phyloP scores from a whole-genome alignment of 2,329 filamentous ascomycete species.

The Daldinia sp. region DNA sequence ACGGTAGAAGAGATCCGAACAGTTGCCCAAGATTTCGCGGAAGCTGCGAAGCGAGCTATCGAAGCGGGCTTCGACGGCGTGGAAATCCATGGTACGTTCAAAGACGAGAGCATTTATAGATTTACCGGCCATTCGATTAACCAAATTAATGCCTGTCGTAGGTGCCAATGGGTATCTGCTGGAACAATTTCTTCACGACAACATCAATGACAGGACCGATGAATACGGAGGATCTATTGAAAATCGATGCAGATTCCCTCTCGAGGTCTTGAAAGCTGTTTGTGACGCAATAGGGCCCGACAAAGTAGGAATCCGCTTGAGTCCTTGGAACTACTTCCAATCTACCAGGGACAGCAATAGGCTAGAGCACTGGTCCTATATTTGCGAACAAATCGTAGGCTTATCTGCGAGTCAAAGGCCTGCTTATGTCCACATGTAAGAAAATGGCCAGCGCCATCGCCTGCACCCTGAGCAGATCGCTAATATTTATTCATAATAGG shows the following conservation, averaged over 20 bases:
- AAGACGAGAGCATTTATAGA: neutral
- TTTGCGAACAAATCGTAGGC: constrained; percentile 48
- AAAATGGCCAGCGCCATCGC: neutral
- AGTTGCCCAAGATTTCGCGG: constrained; percentile 67
- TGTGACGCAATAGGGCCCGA: constrained; percentile 38
- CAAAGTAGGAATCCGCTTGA: constrained; percentile 39
- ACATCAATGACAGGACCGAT: constrained; percentile 41
- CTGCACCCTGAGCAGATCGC: neutral
- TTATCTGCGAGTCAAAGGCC: constrained; percentile 49
- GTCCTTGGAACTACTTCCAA: constrained; percentile 42
- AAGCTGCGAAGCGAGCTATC: constrained; percentile 62
- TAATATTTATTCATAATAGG: constrained; percentile 41
- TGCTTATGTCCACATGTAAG: constrained; percentile 56
- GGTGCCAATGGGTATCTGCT: constrained; percentile 64
- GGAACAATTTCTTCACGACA: constrained; percentile 61
- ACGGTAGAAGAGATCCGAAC: constrained; percentile 70
- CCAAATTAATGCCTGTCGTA: constrained; percentile 8
- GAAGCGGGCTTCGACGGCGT: constrained; percentile 68
- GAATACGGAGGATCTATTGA: constrained; percentile 42
- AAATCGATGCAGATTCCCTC: constrained; percentile 38
- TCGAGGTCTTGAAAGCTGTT: constrained; percentile 40
- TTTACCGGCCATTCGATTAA: neutral
- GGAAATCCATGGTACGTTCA: constrained; percentile 56
- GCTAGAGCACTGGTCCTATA: constrained; percentile 48
- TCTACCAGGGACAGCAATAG: constrained; percentile 40